Evolutionary conservation across 805 yeast species (phyloP).

Genomic region (Millerago galiae): DNA sequence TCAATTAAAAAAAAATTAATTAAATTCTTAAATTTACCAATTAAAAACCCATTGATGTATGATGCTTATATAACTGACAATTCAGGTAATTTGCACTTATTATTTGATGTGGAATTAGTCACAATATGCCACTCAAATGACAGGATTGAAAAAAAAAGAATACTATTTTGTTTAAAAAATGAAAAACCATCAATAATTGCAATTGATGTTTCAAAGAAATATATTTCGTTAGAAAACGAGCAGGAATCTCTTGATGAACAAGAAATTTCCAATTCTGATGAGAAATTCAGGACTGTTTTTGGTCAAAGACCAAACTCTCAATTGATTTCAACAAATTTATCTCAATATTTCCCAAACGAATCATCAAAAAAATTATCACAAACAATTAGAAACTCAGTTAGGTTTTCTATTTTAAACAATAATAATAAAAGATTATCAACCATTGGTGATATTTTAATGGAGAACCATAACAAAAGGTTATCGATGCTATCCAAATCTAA

Average conservation of each 20-base stretch:
- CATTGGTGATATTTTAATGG: slow-evolving; percentile 58
- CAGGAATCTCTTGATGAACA: slow-evolving; percentile 3
- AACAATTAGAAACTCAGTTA: slow-evolving; percentile 77
- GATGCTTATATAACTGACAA: slow-evolving; percentile 55
- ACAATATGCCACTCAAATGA: slow-evolving; percentile 76
- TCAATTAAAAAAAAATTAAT: slow-evolving; percentile 67
- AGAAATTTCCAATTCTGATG: slow-evolving; percentile 12
- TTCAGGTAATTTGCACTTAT: slow-evolving; percentile 34
- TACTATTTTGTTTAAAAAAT: slow-evolving; percentile 55
- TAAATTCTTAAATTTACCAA: slow-evolving; percentile 45
- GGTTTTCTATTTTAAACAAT: slow-evolving; percentile 50
- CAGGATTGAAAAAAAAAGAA: slow-evolving; percentile 62
- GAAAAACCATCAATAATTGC: slow-evolving; percentile 62
- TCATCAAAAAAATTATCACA: slow-evolving; percentile 63
- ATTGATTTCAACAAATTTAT: slow-evolving; percentile 79
- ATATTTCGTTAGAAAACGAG: slow-evolving; percentile 6
- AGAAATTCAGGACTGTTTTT: slow-evolving; percentile 38
- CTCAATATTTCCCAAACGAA: slow-evolving; percentile 88
- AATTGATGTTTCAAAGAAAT: slow-evolving; percentile 45
- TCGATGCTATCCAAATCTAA: slow-evolving; percentile 11
- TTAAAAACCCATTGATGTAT: slow-evolving; percentile 39
- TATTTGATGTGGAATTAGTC: slow-evolving; percentile 75
- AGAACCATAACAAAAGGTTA: slow-evolving; percentile 42
- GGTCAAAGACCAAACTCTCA: slow-evolving; percentile 95
- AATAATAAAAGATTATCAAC: slow-evolving; percentile 34